These are phyloP conservation scores for Loxodes magnus DNA, from an alignment of 73 alveolate genomes.

Conservation along the genomic window DNA sequence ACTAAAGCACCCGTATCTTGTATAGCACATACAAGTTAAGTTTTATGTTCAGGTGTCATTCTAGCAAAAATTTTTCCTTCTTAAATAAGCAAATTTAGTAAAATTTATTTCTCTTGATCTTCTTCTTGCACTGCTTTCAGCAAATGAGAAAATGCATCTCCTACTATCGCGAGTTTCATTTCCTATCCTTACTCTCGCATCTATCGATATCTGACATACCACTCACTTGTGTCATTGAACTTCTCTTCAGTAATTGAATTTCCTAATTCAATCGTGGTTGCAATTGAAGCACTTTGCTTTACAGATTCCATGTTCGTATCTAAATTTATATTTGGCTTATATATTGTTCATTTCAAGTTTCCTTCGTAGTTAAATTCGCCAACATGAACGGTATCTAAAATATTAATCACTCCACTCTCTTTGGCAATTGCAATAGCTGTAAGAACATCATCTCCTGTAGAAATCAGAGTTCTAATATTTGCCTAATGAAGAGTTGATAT, in stretches of 20 bases:
- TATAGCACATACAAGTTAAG: constrained; percentile 64
- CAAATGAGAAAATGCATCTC: constrained; percentile 8
- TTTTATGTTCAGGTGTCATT: constrained; percentile 96
- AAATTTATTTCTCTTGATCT: not conserved
- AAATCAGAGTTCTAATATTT: constrained; percentile 42
- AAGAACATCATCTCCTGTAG: constrained; percentile 92
- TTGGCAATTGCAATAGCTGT: constrained; percentile 90
- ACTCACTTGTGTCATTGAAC: no score
- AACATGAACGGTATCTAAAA: constrained; percentile 28
- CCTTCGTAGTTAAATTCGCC: constrained; percentile 29
- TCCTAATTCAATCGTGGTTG: no score
- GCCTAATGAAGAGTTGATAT: constrained; percentile 23
- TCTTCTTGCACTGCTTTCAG: not conserved
- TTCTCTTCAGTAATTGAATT: no score
- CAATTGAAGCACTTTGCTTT: not conserved
- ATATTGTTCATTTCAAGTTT: constrained; percentile 37
- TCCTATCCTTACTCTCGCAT: no score
- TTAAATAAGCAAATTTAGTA: no score
- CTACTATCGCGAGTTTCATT: constrained; percentile 10
- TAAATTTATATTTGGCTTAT: not conserved
- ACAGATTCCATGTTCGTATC: not conserved
- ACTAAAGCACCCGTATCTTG: constrained; percentile 44
- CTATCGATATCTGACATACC: no score
- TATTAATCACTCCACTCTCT: constrained; percentile 49
- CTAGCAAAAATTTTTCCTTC: constrained; percentile 84